phyloP scores from a whole-genome alignment of 192 early-diverging fungal species.

The Coemansia sp. region DNA sequence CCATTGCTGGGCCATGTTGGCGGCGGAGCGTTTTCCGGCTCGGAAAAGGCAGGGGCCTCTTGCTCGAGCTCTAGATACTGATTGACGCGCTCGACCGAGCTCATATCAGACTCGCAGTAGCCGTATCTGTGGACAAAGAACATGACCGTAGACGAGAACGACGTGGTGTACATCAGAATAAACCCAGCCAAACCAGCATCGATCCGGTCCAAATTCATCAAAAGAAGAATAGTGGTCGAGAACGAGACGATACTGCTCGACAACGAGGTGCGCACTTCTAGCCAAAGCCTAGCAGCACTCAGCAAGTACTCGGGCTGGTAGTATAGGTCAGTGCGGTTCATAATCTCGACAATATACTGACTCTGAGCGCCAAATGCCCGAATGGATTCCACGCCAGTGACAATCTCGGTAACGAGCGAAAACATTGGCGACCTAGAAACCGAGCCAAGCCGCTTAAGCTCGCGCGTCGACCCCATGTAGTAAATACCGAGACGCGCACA shows the following conservation, averaged over 20 bases:
- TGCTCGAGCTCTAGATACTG: slow-evolving; percentile 81
- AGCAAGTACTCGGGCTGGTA: slow-evolving; percentile 78
- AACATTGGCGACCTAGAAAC: slow-evolving; percentile 68
- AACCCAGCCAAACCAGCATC: slow-evolving; percentile 86
- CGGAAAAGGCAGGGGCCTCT: slow-evolving; percentile 68
- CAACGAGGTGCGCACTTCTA: slow-evolving; percentile 74
- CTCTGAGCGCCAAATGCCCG: slow-evolving; percentile 75
- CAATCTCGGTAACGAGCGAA: slow-evolving; percentile 73
- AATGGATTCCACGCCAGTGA: slow-evolving; percentile 67
- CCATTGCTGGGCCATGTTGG: slow-evolving; percentile 68
- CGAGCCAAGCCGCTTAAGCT: slow-evolving; percentile 81
- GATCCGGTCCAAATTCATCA: slow-evolving; percentile 41
- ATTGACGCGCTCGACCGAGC: slow-evolving; percentile 78
- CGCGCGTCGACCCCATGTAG: slow-evolving; percentile 74
- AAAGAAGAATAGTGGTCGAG: slow-evolving; percentile 62
- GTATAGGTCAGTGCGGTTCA: slow-evolving; percentile 64
- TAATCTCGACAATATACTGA: slow-evolving; percentile 28
- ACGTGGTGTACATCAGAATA: slow-evolving; percentile 77
- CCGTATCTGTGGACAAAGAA: slow-evolving; percentile 79
- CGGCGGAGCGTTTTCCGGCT: slow-evolving; percentile 59
- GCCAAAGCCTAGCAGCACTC: slow-evolving; percentile 81
- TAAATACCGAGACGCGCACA: slow-evolving; percentile 63
- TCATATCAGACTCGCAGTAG: slow-evolving; percentile 80
- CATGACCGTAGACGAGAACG: slow-evolving; percentile 74
- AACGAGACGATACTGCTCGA: slow-evolving; percentile 71